Conservation (phyloP, 2,329 filamentous ascomycete species). For the Aspergillus nomiae region DNA sequence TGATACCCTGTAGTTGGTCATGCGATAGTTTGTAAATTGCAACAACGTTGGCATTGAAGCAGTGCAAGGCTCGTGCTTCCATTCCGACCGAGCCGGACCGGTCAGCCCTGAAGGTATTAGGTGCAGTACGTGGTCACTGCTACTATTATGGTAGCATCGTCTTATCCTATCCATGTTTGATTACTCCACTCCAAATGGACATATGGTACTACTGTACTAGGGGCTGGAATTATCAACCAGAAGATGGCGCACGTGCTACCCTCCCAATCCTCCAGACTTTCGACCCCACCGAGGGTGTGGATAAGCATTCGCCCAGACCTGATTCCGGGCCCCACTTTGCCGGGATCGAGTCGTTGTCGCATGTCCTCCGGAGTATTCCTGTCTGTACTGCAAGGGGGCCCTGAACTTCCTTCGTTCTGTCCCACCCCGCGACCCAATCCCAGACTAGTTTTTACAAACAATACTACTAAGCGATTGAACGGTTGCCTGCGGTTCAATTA, state of each 20-base stretch:
- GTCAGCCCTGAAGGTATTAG: neutral
- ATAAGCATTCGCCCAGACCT: constrained; percentile 8
- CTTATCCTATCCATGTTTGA: neutral
- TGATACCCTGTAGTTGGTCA: neutral
- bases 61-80: neutral
- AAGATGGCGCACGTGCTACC: constrained; percentile 4
- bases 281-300: neutral
- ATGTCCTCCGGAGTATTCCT: neutral
- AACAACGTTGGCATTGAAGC: neutral
- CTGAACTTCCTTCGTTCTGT: neutral
- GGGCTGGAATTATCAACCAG: neutral
- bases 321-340: neutral
- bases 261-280: neutral
- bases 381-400: neutral
- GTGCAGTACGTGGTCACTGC: neutral
- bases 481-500: neutral
- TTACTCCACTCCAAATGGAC: neutral
- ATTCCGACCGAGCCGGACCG: neutral
- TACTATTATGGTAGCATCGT: neutral
- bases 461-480: neutral
- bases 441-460: neutral
- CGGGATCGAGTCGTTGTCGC: neutral
- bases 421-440: neutral
- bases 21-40: neutral
- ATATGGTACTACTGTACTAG: neutral